Evolutionary conservation across 2,329 filamentous ascomycete genomes (phyloP), one percentile per base, ranked within the genome.

Genomic region (Sordariomycetes sp.): DNA sequence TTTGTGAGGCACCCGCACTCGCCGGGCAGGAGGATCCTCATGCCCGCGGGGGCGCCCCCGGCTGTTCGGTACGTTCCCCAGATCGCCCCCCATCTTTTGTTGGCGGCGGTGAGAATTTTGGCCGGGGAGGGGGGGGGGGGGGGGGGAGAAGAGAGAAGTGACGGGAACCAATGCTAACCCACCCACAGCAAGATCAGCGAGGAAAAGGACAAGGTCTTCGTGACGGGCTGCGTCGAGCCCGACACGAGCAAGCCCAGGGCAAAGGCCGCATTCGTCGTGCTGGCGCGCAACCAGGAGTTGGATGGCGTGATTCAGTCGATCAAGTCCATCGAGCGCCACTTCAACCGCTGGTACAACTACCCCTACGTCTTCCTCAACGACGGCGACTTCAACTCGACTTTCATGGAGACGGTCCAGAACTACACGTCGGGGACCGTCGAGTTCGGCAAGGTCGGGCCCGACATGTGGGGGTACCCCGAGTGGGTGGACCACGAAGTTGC

Each of bases 291-390:
- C 69, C 95, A 96, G 77, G 94, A 99, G 74, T 72, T 99, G 62
- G 91, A 96, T 0, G 94, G 94, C 60, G 94, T 99, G 45, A 83
- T 99, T 62, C 90, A 97, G 71, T 97, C 94, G 10, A 81, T 99
- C 70, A 96, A 96, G 76, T 97, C 92, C 51, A 91, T 99, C 63
- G 94, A 99, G 76, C 83, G 94, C 64, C 94, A 99, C 73, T 99
- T 99, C 82, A 99, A 99, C 74, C 84, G 91, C 63, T 99, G 92
- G 91, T 99, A 90, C 70, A 84, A 97, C 72, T 99, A 99, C 70
- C 94, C 94, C 28, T 99, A 97, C 68, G 92, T 97, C 64, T 97
- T 99, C 71, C 77, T 99, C 64, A 99, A 99, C 72, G 92, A 99
- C 66, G 94, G 87, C 62, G 91, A 97, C 59, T 99, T 99, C 80